Evolutionary conservation across 2,329 filamentous ascomycete species (phyloP).

Genomic region (Beauveria sp.): DNA sequence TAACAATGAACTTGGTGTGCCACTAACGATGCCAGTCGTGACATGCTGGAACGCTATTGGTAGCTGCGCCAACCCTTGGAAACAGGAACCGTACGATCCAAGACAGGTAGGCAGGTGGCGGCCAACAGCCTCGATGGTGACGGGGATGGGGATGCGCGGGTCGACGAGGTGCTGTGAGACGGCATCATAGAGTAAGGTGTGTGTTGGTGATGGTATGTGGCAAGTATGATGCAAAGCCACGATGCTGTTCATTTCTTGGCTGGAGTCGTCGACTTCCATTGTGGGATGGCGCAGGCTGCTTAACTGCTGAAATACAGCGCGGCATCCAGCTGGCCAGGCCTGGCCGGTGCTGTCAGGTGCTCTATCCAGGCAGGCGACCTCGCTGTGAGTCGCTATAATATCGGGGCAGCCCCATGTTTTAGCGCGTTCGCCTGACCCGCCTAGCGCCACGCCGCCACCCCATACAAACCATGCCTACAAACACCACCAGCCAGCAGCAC

Average conservation of each 20-base stretch:
- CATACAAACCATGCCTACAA: not conserved
- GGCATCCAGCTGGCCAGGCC: not conserved
- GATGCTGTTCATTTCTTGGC: too few species aligned
- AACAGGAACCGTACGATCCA: not conserved
- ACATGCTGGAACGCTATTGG: not conserved
- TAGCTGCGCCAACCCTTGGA: not conserved
- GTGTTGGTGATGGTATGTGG: too few species aligned
- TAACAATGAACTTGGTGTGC: not conserved
- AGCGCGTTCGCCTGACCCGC: constrained; percentile 6
- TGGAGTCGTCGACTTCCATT: too few species aligned
- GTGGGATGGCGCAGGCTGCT: too few species aligned
- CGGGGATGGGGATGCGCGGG: too few species aligned
- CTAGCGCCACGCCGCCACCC: not conserved
- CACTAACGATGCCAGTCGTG: not conserved
- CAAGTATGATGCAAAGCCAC: too few species aligned
- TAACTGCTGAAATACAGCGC: not conserved
- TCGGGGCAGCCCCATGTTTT: not conserved
- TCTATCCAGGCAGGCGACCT: not conserved
- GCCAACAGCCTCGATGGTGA: not conserved
- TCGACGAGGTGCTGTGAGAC: too few species aligned
- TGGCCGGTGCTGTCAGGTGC: not conserved
- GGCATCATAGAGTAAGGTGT: too few species aligned
- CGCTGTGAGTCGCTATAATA: not conserved
- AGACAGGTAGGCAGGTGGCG: not conserved
- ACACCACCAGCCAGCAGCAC: not conserved